These are phyloP conservation scores for Penicillium sp. DNA, from an alignment of 2,329 filamentous ascomycete genomes.

Conservation along the genomic window DNA sequence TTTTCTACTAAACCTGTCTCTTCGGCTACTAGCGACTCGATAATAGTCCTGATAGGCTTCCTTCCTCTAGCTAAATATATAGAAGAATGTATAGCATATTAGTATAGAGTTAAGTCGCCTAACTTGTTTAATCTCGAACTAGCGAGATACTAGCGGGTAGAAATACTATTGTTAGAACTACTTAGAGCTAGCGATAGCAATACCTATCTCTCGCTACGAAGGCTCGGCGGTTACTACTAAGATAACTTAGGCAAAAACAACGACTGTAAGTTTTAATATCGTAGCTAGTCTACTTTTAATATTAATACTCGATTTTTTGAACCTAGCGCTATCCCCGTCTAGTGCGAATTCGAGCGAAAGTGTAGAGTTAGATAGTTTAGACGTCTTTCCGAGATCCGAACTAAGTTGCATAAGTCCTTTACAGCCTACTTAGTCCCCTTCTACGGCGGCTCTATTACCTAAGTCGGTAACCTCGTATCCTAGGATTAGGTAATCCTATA, in stretches of 20 bases:
- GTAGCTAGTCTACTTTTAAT: not conserved
- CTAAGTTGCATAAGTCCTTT: not conserved
- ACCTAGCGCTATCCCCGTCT: not conserved
- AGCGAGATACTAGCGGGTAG: not conserved
- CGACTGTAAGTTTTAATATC: conserved; percentile 7
- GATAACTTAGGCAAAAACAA: not conserved
- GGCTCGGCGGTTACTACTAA: conserved; percentile 1
- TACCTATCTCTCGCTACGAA: conserved; percentile 1
- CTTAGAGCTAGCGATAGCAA: not conserved
- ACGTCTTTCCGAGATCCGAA: conserved; percentile 5
- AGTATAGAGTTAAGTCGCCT: not conserved
- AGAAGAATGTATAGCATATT: not conserved
- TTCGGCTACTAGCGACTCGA: not conserved
- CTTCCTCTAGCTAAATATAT: not conserved
- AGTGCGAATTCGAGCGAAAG: not conserved
- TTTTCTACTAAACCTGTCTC: not conserved
- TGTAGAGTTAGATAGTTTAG: not conserved
- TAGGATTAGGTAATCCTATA: not conserved
- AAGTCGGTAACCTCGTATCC: not conserved
- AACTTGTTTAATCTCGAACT: conserved; percentile 7
- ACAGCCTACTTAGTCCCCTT: conserved; percentile 1
- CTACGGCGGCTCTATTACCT: not conserved
- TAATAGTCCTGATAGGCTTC: not conserved
- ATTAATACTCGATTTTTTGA: conserved; percentile 4
- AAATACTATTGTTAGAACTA: not conserved